Evolutionary conservation across 2,329 filamentous ascomycete species (phyloP).

Genomic region (Leptographium wingfieldii): DNA sequence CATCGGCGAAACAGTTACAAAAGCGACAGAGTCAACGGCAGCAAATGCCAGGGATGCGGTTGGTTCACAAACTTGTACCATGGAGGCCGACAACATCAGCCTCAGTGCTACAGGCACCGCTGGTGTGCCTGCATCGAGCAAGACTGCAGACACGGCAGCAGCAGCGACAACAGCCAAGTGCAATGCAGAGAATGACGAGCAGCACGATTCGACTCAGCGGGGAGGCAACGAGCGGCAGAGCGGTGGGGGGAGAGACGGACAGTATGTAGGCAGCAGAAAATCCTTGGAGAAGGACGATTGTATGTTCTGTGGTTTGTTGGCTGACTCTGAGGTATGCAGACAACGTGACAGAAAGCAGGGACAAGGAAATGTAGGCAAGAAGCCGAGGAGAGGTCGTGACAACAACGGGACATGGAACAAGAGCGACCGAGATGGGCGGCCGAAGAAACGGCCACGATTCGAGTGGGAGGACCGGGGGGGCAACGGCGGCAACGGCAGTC

Average conservation of each 20-base stretch:
- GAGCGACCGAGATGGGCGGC: not conserved
- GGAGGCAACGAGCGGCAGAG: not conserved
- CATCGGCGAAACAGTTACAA: not conserved
- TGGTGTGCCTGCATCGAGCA: not conserved
- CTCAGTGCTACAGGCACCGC: not conserved
- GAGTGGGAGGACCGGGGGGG: not conserved
- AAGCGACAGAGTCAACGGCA: not conserved
- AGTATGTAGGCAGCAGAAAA: conserved; percentile 1
- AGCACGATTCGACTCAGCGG: not conserved
- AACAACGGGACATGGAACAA: not conserved
- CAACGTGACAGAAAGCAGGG: not conserved
- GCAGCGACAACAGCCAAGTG: not conserved
- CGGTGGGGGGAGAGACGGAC: not conserved
- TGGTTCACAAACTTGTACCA: not conserved
- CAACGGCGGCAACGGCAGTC: not conserved
- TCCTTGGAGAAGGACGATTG: not conserved
- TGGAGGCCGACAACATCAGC: not conserved
- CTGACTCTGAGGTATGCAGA: not conserved
- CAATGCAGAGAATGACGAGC: not conserved
- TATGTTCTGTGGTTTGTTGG: not conserved
- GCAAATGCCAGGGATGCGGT: not conserved
- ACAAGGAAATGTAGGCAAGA: not conserved
- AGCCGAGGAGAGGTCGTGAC: not conserved
- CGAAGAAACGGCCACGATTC: conserved; percentile 1
- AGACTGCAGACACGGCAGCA: not conserved